Base-by-base conservation (phyloP, 495 filamentous ascomycete genomes). In the Jackrogersella minutella region DNA sequence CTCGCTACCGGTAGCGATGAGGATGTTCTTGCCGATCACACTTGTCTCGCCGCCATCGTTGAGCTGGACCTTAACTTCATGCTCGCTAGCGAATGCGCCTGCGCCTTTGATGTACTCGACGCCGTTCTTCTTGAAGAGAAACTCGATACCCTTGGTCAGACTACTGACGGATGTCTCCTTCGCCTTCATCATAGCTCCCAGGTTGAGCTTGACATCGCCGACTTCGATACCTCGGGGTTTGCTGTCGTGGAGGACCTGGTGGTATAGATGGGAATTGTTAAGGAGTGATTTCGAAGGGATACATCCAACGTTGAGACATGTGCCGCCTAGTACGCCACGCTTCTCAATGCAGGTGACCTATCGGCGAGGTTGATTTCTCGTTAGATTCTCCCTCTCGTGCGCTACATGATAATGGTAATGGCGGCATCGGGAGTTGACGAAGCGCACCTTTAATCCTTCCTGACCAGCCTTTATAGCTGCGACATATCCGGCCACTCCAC, bases 181-280 rank as follows among this genome's bases (percentile, higher is more conserved):
- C 39, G 95, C 94, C 82, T 96, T 93, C 93, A 99, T 96, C 89
- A 99, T 92, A 76, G 95, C 89, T 71, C 81, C 78, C 28, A 99
- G 84, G 85, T 99, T 97, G 77, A 99, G 90, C 79, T 95, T 95
- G 73, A 98, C 94, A 81, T 96, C 91, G 70, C 91, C 91, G 70
- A 99, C 95, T 63, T 82, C 80, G 78, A 99, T 99, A 77, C 95
- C 95, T 76, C 95, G 93, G 78, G 91, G 89, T 84, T 98, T 97
- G 53, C 91, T 92, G 82, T 99, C 95, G 83, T 99, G 95, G 40
- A 94, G 88, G 73, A 97, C 90, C 81, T 93, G 90, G 84, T 99
- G 95, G 86, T 98, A 98, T 53, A 99, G 87, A 78, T 97, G 92
- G 68, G 96, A 97, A 85, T 98, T 99, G 88, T 99, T 98, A 77